phyloP scores from a whole-genome alignment of 306 rosid genomes.

The Vachellia pachyceras region DNA sequence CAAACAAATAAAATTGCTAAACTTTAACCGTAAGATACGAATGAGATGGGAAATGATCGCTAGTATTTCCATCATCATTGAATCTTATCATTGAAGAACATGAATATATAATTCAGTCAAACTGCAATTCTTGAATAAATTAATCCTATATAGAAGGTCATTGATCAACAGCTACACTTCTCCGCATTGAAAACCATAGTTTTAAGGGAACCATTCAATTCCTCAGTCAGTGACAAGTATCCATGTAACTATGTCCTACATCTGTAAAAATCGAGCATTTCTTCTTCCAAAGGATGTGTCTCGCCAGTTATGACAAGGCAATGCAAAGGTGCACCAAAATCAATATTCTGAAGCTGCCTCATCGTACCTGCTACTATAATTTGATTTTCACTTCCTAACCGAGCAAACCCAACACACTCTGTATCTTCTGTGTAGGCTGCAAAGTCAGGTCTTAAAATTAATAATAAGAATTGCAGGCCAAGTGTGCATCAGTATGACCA shows the following conservation, averaged over 20 bases:
- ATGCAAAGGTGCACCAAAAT: conserved; percentile 92
- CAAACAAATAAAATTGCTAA: not conserved
- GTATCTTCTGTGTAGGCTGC: conserved; percentile 75
- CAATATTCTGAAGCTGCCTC: conserved; percentile 68
- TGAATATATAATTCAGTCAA: not conserved
- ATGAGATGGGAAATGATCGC: not conserved
- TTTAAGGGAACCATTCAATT: not conserved
- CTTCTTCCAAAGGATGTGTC: conserved; percentile 79
- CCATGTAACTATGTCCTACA: conserved; percentile 38
- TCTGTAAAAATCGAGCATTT: conserved; percentile 80
- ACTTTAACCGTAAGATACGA: not conserved
- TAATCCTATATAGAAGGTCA: not conserved
- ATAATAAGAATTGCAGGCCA: not conserved
- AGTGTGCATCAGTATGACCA: not conserved
- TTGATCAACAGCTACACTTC: not conserved
- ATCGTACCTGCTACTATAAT: conserved; percentile 54
- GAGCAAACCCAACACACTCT: conserved; percentile 86
- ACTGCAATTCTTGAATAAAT: not conserved
- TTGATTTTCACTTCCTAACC: conserved; percentile 73
- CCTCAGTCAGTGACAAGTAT: conserved; percentile 24
- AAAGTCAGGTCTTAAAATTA: conserved; percentile 9
- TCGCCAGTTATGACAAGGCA: conserved; percentile 90
- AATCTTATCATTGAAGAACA: not conserved
- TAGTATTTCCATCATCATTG: not conserved
- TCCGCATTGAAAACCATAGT: not conserved